These are phyloP conservation scores for Scheffersomyces titani DNA, from an alignment of 1,139 yeast species.

Conservation along the genomic window DNA sequence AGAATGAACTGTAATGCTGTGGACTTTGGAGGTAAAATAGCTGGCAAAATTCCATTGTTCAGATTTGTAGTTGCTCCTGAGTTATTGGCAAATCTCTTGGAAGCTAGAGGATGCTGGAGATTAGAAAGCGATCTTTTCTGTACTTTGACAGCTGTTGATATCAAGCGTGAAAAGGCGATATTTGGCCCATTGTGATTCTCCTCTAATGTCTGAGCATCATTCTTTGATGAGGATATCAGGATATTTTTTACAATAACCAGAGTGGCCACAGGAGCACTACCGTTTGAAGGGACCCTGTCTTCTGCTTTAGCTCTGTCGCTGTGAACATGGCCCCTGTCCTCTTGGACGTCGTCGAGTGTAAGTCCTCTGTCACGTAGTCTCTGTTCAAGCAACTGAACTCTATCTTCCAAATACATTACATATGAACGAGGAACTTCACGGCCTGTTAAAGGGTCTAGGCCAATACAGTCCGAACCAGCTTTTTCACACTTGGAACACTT, in stretches of 20 bases:
- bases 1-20: slow-evolving; percentile 70
- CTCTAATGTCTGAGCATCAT: not conserved
- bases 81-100: slow-evolving; percentile 15
- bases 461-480: slow-evolving; percentile 73
- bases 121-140: slow-evolving; percentile 5
- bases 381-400: slow-evolving; percentile 56
- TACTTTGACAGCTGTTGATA: slow-evolving; percentile 74
- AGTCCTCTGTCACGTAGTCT: slow-evolving; percentile 47
- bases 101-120: not conserved
- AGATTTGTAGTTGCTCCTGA: slow-evolving; percentile 7
- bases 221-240: not conserved
- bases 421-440: slow-evolving; percentile 83
- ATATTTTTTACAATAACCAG: not conserved
- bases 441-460: slow-evolving; percentile 86
- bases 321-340: not conserved
- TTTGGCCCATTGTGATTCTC: slow-evolving; percentile 12
- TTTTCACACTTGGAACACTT: slow-evolving; percentile 71
- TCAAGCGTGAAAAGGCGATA: slow-evolving; percentile 69
- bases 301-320: not conserved
- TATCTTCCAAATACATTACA: slow-evolving; percentile 69
- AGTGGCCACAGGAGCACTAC: not conserved
- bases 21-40: slow-evolving; percentile 66
- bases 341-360: slow-evolving; percentile 16
- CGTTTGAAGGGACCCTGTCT: not conserved
- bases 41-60: slow-evolving; percentile 32